These are phyloP conservation scores for Hypsizygus marmoreus DNA, from an alignment of 768 basidiomycete genomes.

Conservation along the genomic window DNA sequence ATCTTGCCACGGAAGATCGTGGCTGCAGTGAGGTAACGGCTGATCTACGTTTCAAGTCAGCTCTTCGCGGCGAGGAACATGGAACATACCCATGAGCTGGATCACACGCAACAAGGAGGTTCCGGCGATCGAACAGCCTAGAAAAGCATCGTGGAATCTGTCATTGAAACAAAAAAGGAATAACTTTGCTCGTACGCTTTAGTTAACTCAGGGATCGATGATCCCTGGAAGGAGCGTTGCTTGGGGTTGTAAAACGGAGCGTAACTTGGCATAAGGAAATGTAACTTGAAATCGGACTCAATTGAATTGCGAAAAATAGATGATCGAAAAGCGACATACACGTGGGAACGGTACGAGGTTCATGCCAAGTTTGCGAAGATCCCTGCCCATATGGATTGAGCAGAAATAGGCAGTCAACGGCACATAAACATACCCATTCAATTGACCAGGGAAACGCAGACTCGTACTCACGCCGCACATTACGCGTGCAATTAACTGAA, in stretches of 20 bases:
- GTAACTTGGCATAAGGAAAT: conserved; percentile 96
- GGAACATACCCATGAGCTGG: conserved; percentile 67
- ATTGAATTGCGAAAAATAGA: neutral
- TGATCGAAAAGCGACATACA: conserved; percentile 36
- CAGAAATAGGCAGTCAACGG: neutral
- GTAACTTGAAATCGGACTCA: conserved; percentile 55
- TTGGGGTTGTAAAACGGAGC: conserved; percentile 82
- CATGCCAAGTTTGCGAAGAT: conserved; percentile 87
- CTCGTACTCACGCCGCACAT: conserved; percentile 96
- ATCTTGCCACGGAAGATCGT: conserved; percentile 86
- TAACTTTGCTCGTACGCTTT: conserved; percentile 52
- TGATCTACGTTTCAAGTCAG: conserved; percentile 24
- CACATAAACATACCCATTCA: conserved; percentile 85
- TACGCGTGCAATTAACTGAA: conserved; percentile 76
- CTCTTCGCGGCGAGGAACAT: conserved; percentile 1
- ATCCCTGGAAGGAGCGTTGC: conserved; percentile 58
- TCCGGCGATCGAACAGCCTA: conserved; percentile 80
- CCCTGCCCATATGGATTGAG: conserved; percentile 41
- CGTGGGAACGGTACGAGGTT: conserved; percentile 97
- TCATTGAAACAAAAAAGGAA: neutral
- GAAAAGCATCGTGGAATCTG: conserved; percentile 1
- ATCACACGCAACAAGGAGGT: conserved; percentile 81
- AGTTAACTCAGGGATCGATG: conserved; percentile 70
- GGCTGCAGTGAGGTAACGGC: conserved; percentile 85
- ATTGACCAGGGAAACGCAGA: conserved; percentile 89